Percentiles rank a stretch among this genome's conserved stretches.
These are phyloP conservation scores for Phlegmacium glaucopus DNA, from an alignment of 768 basidiomycete genomes.

Conservation along the genomic window DNA sequence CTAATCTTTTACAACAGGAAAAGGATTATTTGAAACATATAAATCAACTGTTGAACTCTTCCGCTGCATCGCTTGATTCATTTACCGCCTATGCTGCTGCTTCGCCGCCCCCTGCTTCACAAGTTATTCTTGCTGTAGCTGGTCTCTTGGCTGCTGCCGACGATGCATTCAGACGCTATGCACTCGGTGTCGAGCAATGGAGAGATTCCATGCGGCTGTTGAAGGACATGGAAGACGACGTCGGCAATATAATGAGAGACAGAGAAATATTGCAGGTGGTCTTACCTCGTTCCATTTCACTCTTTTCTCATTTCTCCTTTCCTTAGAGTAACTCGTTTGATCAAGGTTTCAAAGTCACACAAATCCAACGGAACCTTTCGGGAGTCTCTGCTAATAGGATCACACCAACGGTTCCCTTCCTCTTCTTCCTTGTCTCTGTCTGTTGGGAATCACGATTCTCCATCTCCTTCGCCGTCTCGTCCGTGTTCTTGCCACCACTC, in stretches of 20 bases:
- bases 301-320: neutral
- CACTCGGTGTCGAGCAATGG: conserved; percentile 61
- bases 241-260: conserved; percentile 66
- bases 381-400: conserved; percentile 31
- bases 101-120: conserved; percentile 51
- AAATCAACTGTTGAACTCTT: conserved; percentile 50
- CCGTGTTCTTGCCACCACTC: conserved; percentile 13
- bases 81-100: conserved; percentile 74
- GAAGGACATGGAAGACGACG: conserved; percentile 70
- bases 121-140: conserved; percentile 54
- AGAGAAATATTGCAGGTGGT: conserved; percentile 74
- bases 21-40: conserved; percentile 70
- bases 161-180: conserved; percentile 63
- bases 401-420: conserved; percentile 30
- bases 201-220: conserved; percentile 55
- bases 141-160: conserved; percentile 60
- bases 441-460: conserved; percentile 15
- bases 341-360: conserved; percentile 67
- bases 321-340: conserved; percentile 68
- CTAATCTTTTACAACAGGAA: conserved; percentile 64
- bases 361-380: conserved; percentile 36
- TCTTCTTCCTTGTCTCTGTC: conserved; percentile 35
- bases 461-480: conserved; percentile 20
- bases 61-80: conserved; percentile 58
- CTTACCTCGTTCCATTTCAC: neutral